phyloP scores from a whole-genome alignment of 371 early-diverging fungal species.

The Saksenaea vasiformis region DNA sequence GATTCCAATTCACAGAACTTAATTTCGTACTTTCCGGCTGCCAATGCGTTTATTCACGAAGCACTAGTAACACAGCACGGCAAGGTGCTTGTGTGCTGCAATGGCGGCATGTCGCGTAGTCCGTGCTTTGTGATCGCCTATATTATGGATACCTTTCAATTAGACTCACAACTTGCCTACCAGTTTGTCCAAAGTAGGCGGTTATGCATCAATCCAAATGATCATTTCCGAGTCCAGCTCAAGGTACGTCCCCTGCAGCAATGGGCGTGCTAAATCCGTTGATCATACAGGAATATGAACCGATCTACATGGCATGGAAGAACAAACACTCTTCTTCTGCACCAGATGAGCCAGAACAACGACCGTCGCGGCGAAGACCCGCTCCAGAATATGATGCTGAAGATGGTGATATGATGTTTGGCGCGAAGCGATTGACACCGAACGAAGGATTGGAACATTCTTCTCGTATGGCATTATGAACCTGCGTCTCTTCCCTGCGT shows the following conservation, averaged over 20 bases:
- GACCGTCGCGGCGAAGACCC: slow-evolving; percentile 54
- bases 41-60: slow-evolving; percentile 58
- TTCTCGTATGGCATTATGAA: not conserved
- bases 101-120: slow-evolving; percentile 83
- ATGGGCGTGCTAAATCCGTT: not conserved
- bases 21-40: slow-evolving; percentile 73
- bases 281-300: slow-evolving; percentile 71
- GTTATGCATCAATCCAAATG: slow-evolving; percentile 85
- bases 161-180: slow-evolving; percentile 73
- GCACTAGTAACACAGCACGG: slow-evolving; percentile 51
- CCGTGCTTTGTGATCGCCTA: slow-evolving; percentile 90
- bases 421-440: slow-evolving; percentile 17
- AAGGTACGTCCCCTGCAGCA: slow-evolving; percentile 50
- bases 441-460: not conserved
- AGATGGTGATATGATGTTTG: slow-evolving; percentile 1
- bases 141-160: slow-evolving; percentile 72
- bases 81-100: slow-evolving; percentile 81
- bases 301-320: slow-evolving; percentile 70
- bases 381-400: slow-evolving; percentile 56
- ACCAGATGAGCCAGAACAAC: slow-evolving; percentile 38
- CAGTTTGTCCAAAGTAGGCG: slow-evolving; percentile 81
- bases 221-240: slow-evolving; percentile 79
- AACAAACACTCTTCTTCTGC: slow-evolving; percentile 34
- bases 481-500: not conserved
- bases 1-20: slow-evolving; percentile 71